Conservation (phyloP, 768 basidiomycete species). For the Auricularia auricula-judae region DNA sequence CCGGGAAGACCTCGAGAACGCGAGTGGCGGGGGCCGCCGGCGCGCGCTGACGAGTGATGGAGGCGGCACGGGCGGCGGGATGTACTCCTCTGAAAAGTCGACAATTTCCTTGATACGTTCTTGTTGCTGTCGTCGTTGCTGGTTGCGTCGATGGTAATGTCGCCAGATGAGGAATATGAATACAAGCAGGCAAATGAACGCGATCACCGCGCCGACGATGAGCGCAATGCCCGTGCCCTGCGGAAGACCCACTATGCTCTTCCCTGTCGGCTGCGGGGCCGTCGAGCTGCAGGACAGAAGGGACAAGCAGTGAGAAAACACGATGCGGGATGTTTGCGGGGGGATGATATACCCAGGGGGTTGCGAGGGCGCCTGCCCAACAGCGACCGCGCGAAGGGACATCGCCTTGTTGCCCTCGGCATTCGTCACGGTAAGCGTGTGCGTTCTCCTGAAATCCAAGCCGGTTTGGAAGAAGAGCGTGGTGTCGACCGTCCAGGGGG, state of each 20-base stretch:
- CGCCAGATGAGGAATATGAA: background rate
- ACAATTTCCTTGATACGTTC: background rate
- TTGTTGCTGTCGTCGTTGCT: background rate
- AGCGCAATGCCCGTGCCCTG: slow-evolving; percentile 4
- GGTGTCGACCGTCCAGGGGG: slow-evolving; percentile 10
- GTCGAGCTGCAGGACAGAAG: background rate
- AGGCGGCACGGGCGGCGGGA: background rate
- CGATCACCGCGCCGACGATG: background rate
- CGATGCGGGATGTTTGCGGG: background rate
- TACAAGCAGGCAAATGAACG: background rate
- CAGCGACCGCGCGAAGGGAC: slow-evolving; percentile 39
- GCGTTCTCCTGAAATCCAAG: slow-evolving; percentile 37
- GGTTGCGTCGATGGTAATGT: background rate
- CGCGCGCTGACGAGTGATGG: background rate
- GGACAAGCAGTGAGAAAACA: background rate
- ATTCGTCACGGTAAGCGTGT: slow-evolving; percentile 48
- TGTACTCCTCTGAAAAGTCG: background rate
- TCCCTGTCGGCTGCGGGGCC: background rate
- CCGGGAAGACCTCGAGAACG: background rate
- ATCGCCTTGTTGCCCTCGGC: slow-evolving; percentile 34
- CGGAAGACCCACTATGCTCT: background rate
- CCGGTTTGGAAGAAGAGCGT: slow-evolving; percentile 54
- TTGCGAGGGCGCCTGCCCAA: slow-evolving; percentile 9
- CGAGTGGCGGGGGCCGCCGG: background rate
- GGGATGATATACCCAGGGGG: background rate